Evolutionary conservation across 192 early-diverging fungal species (phyloP), one percentile per base, ranked within the genome.

Genomic region (Rhizophlyctis rosea): DNA sequence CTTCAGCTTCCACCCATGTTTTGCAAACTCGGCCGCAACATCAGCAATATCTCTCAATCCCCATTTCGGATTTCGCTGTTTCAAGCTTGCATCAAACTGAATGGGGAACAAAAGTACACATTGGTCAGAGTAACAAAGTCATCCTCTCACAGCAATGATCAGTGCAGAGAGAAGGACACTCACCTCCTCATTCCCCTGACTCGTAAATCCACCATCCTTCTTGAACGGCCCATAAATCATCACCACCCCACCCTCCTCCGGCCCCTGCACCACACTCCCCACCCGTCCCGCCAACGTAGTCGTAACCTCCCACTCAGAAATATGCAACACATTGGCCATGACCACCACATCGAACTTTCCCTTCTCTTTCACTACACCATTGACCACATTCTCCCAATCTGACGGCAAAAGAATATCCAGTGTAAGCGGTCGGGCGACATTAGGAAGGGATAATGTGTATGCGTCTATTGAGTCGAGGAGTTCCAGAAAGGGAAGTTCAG

Each of bases 211-310:
- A 11, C 71, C 71, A 13, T 68, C 57, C 18, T 50, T 33, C 48
- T 72, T 72, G 54, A 72, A 72, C 2, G 71, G 59, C 1, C 71
- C 71, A 31, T 72, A 72, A 24, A 72, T 13, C 14, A 59, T 36
- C 18, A 63, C 13, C 35, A 44, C 47, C 3, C 65, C 71, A 16
- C 29, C 18, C 27, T 11, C 18, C 7, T 18, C 39, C 9, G 39
- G 39, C 14, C 31, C 49, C 16, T 24, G 27, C 30, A 69, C 33
- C 28, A 72, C 32, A 9, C 11, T 64, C 28, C 48, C 48, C 16
- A 67, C 34, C 23, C 61, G 39, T 28, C 49, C 11, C n/a, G 65
- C 59, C 23, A 72, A n/a, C 2, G 33, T 34, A 13, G 53, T 0
- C 23, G 71, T 72, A 39, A 67, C 52, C 2, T 48, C 56, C 71